Base-by-base conservation (phyloP, 208 protist species). In the Herpetomonas tarakana region DNA sequence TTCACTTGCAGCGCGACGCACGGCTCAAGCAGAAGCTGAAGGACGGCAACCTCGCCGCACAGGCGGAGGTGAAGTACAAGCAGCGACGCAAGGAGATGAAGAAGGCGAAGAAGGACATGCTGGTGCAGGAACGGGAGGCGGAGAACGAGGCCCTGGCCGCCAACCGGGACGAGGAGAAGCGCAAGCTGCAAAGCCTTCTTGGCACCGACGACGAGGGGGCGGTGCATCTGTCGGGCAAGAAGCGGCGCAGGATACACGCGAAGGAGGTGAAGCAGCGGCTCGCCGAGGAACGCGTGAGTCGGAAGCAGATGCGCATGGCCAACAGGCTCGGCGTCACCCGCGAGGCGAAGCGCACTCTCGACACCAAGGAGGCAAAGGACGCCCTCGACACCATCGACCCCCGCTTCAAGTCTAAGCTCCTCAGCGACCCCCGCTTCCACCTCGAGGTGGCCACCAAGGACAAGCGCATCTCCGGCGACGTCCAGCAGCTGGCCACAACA, bases 31-130 rank as follows among this genome's bases (percentile, higher is more conserved):
- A 90, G 59, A 82, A 78, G 64, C 68, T 92, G 52, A 80, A 89
- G 52, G 49, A 71, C 3, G 77, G 65, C 25, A 71, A 81, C 53
- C 69, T 96, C 16, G 83, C 78, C 3, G 75, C 60, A 14, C 66
- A 81, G 56, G 86, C 86, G 9, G 84, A 92, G 71, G 58, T 91
- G 11, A 96, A 93, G 78, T 93, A 96, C 76, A 91, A 87, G 59
- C 70, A 83, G 53, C 74, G 84, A 12, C 81, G 89, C 16, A 93
- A 92, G 57, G 89, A 91, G 54, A 81, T 88, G 81, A 90, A 91
- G 63, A 86, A 88, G 70, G 62, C 76, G 26, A 96, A 96, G 74
- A 89, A 88, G 58, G 79, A 93, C 45, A 81, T 87, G 79, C 6
- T 85, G 44, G 55, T 62, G 0, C 68, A 83, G 55, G 74, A 91